These are phyloP conservation scores for Leucosporidium creatinivorum DNA, from an alignment of 768 basidiomycete species.

Conservation along the genomic window DNA sequence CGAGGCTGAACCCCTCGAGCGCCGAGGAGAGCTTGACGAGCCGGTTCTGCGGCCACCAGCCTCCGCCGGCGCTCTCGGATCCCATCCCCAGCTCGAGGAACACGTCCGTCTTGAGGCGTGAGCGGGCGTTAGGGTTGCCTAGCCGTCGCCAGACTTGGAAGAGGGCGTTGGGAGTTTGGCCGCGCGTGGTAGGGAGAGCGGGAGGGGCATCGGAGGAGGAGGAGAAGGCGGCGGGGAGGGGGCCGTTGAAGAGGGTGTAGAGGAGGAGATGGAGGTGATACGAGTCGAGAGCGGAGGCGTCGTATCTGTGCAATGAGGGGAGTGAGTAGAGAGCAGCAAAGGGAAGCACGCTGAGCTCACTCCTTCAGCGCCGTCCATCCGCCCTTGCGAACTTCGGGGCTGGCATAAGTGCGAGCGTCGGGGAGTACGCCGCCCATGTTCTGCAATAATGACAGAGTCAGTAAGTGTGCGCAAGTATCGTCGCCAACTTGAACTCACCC, in stretches of 20 bases:
- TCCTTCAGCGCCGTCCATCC: slow-evolving; percentile 80
- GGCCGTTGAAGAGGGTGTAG: slow-evolving; percentile 79
- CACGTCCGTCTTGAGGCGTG: slow-evolving; percentile 62
- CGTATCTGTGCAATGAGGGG: slow-evolving; percentile 41
- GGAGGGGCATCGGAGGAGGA: slow-evolving; percentile 62
- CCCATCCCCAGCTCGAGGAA: slow-evolving; percentile 78
- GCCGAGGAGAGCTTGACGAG: slow-evolving; percentile 77
- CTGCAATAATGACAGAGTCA: slow-evolving; percentile 43
- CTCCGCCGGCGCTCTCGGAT: slow-evolving; percentile 51
- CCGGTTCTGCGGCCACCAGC: slow-evolving; percentile 75
- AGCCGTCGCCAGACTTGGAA: slow-evolving; percentile 80
- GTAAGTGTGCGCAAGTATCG: background rate
- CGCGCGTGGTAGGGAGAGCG: slow-evolving; percentile 61
- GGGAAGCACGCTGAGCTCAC: slow-evolving; percentile 47
- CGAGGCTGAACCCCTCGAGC: slow-evolving; percentile 74
- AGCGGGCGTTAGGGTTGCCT: slow-evolving; percentile 78
- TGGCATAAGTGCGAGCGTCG: slow-evolving; percentile 55
- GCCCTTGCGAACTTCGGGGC: slow-evolving; percentile 79
- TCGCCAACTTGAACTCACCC: slow-evolving; percentile 45
- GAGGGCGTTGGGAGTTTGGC: slow-evolving; percentile 62
- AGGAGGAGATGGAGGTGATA: slow-evolving; percentile 83
- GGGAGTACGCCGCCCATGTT: slow-evolving; percentile 60
- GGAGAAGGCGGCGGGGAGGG: slow-evolving; percentile 44
- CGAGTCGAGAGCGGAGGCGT: slow-evolving; percentile 65
- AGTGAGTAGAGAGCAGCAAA: slow-evolving; percentile 33